Conservation (phyloP, 1,139 yeast genomes). For the Geotrichum histeridarum region DNA sequence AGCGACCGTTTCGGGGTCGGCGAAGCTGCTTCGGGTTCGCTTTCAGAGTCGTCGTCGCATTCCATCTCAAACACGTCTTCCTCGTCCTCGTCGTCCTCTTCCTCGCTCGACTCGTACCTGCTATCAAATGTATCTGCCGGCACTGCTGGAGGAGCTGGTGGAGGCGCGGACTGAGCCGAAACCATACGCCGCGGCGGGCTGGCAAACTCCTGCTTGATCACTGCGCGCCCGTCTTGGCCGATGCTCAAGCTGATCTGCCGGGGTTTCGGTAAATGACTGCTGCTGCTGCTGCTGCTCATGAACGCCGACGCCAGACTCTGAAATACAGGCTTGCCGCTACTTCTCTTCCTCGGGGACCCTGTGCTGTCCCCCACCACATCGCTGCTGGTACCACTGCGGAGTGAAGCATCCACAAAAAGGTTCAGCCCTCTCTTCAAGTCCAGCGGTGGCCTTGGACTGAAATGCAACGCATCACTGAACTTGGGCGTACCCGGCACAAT, state of each 20-base stretch:
- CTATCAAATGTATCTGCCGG: neutral
- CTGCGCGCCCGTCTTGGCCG: neutral
- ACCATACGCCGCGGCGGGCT: neutral
- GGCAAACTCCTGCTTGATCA: neutral
- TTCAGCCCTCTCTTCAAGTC: no score
- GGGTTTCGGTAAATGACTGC: neutral
- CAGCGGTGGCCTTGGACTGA: neutral
- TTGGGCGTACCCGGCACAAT: slow-evolving; percentile 8
- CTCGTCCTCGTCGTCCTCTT: slow-evolving; percentile 11
- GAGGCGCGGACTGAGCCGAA: neutral
- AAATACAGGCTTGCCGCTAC: neutral
- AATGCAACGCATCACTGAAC: slow-evolving; percentile 5
- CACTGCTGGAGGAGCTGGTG: neutral
- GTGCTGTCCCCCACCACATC: neutral
- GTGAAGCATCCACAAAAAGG: no score
- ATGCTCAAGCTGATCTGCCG: neutral
- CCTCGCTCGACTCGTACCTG: slow-evolving; percentile 13
- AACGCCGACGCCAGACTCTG: neutral
- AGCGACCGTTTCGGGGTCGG: neutral
- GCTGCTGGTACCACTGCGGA: neutral
- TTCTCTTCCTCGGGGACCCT: neutral
- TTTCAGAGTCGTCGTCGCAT: neutral
- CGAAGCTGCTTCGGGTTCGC: neutral
- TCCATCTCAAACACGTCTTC: neutral
- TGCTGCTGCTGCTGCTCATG: neutral